phyloP scores from a whole-genome alignment of 129 eudicot species.

The Centrapalus pauciflorus region DNA sequence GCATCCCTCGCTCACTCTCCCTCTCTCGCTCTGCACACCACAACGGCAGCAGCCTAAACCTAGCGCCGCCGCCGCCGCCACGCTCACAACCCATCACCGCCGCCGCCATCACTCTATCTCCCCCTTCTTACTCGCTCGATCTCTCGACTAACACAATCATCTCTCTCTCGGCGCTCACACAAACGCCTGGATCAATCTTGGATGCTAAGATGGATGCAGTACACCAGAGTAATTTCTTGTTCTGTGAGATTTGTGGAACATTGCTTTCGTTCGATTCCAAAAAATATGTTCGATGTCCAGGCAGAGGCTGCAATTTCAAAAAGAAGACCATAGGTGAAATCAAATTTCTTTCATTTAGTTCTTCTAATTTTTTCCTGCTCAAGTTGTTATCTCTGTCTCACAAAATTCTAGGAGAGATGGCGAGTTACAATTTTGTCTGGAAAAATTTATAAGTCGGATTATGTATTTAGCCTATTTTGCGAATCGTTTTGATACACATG shows the following conservation, averaged over 20 bases:
- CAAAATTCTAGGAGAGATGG: background rate
- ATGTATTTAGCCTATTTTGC: background rate
- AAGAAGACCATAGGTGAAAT: constrained; percentile 42
- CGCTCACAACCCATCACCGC: too few relatives aligned
- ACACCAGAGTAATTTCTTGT: constrained; percentile 66
- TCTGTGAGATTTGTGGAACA: constrained; percentile 73
- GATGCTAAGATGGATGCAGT: background rate
- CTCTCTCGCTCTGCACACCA: too few relatives aligned
- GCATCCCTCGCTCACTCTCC: too few relatives aligned
- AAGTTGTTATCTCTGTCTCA: background rate
- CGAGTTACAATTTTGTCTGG: background rate
- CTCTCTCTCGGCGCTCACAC: too few relatives aligned
- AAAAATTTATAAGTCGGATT: background rate
- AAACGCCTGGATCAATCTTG: too few relatives aligned
- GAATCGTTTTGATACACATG: background rate
- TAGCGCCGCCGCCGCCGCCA: too few relatives aligned
- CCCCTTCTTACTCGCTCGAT: too few relatives aligned
- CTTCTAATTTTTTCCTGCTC: background rate
- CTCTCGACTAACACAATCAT: too few relatives aligned
- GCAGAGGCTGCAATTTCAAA: constrained; percentile 58
- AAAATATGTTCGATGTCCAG: constrained; percentile 49
- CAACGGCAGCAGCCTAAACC: too few relatives aligned
- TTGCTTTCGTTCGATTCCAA: constrained; percentile 44
- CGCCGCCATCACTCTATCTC: too few relatives aligned
- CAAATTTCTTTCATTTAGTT: too few relatives aligned